Conservation (phyloP, 306 rosid genomes). For the Clitoria ternatea region DNA sequence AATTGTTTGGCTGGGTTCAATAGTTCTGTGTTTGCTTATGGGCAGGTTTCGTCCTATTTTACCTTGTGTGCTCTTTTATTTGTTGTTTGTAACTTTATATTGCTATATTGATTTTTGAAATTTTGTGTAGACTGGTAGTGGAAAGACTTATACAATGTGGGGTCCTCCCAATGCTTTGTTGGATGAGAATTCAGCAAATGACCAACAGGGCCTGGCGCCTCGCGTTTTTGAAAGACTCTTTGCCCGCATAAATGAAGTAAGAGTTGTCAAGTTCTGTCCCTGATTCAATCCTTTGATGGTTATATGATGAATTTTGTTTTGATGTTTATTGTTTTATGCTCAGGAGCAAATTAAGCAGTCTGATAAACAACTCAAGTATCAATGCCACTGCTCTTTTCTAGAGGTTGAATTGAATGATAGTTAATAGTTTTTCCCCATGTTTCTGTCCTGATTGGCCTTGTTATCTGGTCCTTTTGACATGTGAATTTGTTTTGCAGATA, state of each 20-base stretch:
- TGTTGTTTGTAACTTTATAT: background rate
- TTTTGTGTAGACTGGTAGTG: slow-evolving; percentile 73
- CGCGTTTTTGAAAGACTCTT: slow-evolving; percentile 80
- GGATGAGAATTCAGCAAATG: slow-evolving; percentile 42
- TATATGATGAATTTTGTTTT: background rate
- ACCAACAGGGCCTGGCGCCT: slow-evolving; percentile 75
- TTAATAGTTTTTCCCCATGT: slow-evolving; percentile 7
- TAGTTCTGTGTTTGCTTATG: slow-evolving; percentile 87
- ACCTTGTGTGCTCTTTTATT: background rate
- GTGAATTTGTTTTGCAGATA: slow-evolving; percentile 51
- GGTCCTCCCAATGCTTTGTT: slow-evolving; percentile 79
- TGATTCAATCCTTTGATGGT: background rate
- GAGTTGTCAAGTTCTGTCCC: background rate
- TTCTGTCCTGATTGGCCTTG: slow-evolving; percentile 4
- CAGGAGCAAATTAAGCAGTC: slow-evolving; percentile 84
- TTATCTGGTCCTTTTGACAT: slow-evolving; percentile 21
- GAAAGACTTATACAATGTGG: slow-evolving; percentile 95
- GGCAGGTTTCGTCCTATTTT: slow-evolving; percentile 52
- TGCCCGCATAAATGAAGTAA: slow-evolving; percentile 70
- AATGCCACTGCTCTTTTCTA: slow-evolving; percentile 76
- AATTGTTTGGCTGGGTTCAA: slow-evolving; percentile 90
- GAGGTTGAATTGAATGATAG: slow-evolving; percentile 50
- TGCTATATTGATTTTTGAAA: slow-evolving; percentile 3
- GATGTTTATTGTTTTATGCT: slow-evolving; percentile 6
- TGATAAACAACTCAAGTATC: slow-evolving; percentile 68